Evolutionary conservation across 148 eudicot species (phyloP).

Genomic region (Rhododendron williamsianum): DNA sequence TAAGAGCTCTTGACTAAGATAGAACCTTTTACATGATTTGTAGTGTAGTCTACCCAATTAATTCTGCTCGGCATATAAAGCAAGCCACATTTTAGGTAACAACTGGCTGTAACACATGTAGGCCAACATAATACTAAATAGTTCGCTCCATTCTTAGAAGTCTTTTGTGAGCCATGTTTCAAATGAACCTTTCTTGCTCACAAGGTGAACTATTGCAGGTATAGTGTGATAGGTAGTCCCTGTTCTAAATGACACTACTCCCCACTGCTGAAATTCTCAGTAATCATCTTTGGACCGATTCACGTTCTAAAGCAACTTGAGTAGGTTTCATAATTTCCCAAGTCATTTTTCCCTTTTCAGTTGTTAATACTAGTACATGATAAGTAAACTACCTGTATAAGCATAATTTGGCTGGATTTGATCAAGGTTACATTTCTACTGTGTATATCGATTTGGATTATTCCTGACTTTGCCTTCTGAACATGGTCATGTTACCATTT

Average conservation of each 20-base stretch:
- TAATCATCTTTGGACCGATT: not conserved
- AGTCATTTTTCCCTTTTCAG: not conserved
- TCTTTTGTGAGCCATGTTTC: not conserved
- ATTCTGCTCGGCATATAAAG: not conserved
- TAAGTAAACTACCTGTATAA: not conserved
- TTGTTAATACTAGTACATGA: not conserved
- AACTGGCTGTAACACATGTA: not conserved
- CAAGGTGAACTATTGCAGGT: not conserved
- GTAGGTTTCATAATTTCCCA: not conserved
- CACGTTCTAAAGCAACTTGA: not conserved
- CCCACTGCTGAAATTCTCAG: not conserved
- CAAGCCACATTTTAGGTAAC: not conserved
- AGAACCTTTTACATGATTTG: not conserved
- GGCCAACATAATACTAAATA: not conserved
- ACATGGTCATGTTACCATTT: not conserved
- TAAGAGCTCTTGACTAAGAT: not conserved
- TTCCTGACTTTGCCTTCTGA: not conserved
- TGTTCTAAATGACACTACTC: not conserved
- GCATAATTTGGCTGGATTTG: not conserved
- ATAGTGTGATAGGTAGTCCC: not conserved
- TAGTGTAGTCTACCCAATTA: no score
- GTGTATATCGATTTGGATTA: not conserved
- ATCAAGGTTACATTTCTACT: not conserved
- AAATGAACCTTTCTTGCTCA: no score
- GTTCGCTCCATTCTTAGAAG: not conserved